Conservation (phyloP, 805 yeast species). For the Blastobotrys chiropterorum region DNA sequence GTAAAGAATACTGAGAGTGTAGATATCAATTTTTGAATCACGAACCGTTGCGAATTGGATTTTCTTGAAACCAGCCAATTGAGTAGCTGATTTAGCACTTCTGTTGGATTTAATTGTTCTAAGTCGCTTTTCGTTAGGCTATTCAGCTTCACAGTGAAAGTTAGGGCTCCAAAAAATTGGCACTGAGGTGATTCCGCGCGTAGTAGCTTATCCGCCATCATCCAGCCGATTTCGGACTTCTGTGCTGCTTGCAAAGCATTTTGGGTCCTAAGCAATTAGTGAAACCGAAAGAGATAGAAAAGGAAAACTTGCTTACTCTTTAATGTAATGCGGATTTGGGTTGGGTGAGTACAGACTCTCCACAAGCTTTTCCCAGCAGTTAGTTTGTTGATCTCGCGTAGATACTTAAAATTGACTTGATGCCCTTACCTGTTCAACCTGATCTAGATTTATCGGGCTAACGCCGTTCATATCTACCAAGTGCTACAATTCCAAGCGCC, state of each 20-base stretch:
- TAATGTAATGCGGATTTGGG: conserved; percentile 3
- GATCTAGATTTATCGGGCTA: not conserved
- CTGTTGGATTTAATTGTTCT: conserved; percentile 6
- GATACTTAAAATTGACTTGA: no score
- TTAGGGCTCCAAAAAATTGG: conserved; percentile 76
- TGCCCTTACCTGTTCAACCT: not conserved
- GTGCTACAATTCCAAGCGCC: not conserved
- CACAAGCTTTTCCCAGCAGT: not conserved
- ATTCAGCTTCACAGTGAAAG: conserved; percentile 60
- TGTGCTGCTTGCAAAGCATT: conserved; percentile 53
- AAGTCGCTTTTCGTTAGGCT: conserved; percentile 7
- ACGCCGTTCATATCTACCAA: not conserved
- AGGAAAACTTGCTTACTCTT: conserved; percentile 3
- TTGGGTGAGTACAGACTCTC: conserved; percentile 5
- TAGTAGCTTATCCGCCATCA: conserved; percentile 51
- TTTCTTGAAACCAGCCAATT: conserved; percentile 14
- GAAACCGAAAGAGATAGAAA: not conserved
- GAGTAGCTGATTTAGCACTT: conserved; percentile 18
- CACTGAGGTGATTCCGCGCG: conserved; percentile 25
- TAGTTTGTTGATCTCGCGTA: not conserved
- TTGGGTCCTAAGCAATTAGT: conserved; percentile 37
- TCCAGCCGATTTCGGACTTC: conserved; percentile 48
- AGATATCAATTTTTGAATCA: conserved; percentile 54
- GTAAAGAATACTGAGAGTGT: conserved; percentile 46
- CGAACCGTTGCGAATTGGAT: conserved; percentile 29